phyloP scores from a whole-genome alignment of 257 asterid species.

The Nicotiana tomentosiformis region DNA sequence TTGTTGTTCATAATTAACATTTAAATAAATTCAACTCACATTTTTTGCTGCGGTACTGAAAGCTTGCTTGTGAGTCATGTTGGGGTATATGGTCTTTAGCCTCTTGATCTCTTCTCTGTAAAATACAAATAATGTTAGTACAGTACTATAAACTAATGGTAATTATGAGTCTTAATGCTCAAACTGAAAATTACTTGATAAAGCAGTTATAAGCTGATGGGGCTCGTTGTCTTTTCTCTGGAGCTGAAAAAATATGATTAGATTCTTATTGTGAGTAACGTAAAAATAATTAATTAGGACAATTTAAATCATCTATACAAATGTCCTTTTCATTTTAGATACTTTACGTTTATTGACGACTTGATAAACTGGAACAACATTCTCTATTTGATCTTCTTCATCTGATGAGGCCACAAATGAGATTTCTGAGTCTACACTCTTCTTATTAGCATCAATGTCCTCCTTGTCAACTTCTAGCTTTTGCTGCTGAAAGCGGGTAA shows the following conservation, averaged over 20 bases:
- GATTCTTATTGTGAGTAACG: background rate
- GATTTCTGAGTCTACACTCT: background rate
- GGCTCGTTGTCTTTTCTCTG: conserved; percentile 65
- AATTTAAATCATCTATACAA: background rate
- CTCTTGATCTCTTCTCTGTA: conserved; percentile 67
- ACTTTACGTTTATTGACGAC: conserved; percentile 48
- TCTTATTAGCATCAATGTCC: conserved; percentile 20
- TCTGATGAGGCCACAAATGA: conserved; percentile 32
- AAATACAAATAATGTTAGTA: background rate
- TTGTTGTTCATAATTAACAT: too few species aligned
- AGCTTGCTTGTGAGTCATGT: conserved; percentile 81
- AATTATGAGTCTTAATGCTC: background rate
- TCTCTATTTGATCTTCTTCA: conserved; percentile 34
- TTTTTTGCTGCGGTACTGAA: conserved; percentile 86
- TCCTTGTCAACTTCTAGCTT: conserved; percentile 22
- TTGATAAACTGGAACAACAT: conserved; percentile 21
- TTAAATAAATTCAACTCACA: conserved; percentile 16
- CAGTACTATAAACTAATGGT: background rate
- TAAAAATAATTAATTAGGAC: background rate
- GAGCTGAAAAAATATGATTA: conserved; percentile 39
- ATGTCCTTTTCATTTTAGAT: background rate
- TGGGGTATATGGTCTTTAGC: conserved; percentile 58
- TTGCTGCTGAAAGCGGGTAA: conserved; percentile 9
- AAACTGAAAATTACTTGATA: conserved; percentile 45
- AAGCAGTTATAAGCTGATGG: conserved; percentile 80